Conservation (phyloP, 148 eudicot genomes). For the Chenopodium suecicum region DNA sequence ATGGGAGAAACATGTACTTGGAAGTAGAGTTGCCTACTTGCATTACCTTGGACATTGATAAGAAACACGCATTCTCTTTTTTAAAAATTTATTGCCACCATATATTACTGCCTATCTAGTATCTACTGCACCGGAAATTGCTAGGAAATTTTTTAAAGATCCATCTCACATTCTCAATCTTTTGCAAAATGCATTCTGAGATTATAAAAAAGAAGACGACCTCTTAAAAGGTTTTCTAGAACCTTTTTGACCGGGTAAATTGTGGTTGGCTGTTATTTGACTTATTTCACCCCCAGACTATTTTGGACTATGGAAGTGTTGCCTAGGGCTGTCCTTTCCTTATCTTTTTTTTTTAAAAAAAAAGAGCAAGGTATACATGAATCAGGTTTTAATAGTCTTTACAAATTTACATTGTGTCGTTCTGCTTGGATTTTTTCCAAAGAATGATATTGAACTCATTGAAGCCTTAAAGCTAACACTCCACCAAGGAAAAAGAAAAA, state of each 20-base stretch:
- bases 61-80: background rate
- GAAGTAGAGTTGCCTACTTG: background rate
- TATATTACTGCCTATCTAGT: background rate
- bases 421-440: background rate
- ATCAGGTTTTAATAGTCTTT: background rate
- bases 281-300: background rate
- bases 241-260: background rate
- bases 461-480: background rate
- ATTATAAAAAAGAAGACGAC: background rate
- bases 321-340: background rate
- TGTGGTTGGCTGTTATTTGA: background rate
- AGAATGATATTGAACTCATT: background rate
- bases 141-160: background rate
- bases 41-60: background rate
- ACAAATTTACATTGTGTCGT: background rate
- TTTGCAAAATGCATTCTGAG: background rate
- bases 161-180: background rate
- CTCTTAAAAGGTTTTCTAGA: background rate
- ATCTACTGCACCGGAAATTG: background rate
- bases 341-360: no score
- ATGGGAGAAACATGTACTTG: background rate
- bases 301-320: background rate
- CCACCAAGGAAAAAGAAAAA: conserved; percentile 1
- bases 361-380: background rate
- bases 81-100: background rate